Conservation (phyloP, 2,329 filamentous ascomycete species). For the Tolypocladium paradoxum region DNA sequence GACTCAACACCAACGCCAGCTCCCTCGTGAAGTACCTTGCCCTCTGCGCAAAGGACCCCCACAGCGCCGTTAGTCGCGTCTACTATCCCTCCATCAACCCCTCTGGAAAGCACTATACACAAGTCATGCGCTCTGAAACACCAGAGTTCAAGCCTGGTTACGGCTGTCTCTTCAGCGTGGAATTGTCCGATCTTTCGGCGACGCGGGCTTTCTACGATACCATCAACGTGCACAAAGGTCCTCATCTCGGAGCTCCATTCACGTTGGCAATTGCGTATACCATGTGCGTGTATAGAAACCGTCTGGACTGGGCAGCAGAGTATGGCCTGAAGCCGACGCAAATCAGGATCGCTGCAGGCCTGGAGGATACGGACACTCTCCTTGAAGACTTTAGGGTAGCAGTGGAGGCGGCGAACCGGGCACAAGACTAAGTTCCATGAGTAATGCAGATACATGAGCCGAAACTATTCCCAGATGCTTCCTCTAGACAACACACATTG, state of each 20-base stretch:
- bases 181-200: constrained; percentile 24
- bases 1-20: constrained; percentile 24
- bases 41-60: constrained; percentile 7
- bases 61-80: constrained; percentile 18
- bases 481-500: no score
- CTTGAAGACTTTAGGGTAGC: neutral
- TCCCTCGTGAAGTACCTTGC: constrained; percentile 20
- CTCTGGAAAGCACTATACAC: constrained; percentile 14
- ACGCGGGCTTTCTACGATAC: constrained; percentile 32
- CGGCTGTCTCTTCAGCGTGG: constrained; percentile 36
- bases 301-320: constrained; percentile 19
- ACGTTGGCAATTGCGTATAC: constrained; percentile 26
- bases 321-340: constrained; percentile 8
- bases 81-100: constrained; percentile 26
- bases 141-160: constrained; percentile 35
- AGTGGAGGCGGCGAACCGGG: neutral
- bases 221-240: constrained; percentile 31
- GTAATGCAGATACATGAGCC: no score
- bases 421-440: neutral
- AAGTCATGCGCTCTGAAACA: constrained; percentile 22
- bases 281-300: constrained; percentile 19
- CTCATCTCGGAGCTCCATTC: constrained; percentile 34
- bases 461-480: no score
- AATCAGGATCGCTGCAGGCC: constrained; percentile 5
- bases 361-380: constrained; percentile 2